Base-by-base conservation (phyloP, 768 basidiomycete genomes). In the Trametes cingulata region DNA sequence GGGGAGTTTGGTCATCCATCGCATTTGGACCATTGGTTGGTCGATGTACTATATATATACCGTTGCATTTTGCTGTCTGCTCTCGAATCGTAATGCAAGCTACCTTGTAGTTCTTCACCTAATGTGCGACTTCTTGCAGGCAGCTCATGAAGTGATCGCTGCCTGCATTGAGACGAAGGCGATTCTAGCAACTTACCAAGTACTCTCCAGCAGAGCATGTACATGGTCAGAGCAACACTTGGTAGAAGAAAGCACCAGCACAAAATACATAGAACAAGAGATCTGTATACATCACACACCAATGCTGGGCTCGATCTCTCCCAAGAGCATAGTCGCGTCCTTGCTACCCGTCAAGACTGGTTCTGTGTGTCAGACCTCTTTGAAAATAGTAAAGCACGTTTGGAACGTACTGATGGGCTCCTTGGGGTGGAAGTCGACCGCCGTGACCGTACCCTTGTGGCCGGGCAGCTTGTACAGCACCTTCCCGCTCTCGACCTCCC, bases 361-460 rank as follows among this genome's bases (percentile, higher is more conserved):
- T 60, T 39, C 29, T 4, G 29, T 50, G 53, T 40, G 41, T 13
- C n/a, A 57, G 33, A 54, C 7, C 45, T 10, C 33, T 19, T 91
- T 89, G 17, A 12, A 20, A 19, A 19, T 6, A 22, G 43, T 22
- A 22, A 50, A 15, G 14, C 56, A 12, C 15, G 61, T 27, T 36
- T 10, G 46, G 5, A 25, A 79, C 94, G 64, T 73, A 96, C 94
- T 84, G 72, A 97, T 95, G 12, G 95, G 95, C 67, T 97, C 95
- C 69, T 88, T 93, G 9, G 96, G 95, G 72, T 96, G 94, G 79
- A 96, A 97, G 67, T 96, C 97, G 0, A 94, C 93, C n/a, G 88
- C 79, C 1, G 93, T 95, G 14, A 98, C 95, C 0, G 95, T 95
- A 12, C 96, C 95, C 73, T 93, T 97, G 73, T 99, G 96, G 14